Evolutionary conservation across 139 green algal genomes (phyloP).

Genomic region (Chlamydomonas sphaeroides): DNA sequence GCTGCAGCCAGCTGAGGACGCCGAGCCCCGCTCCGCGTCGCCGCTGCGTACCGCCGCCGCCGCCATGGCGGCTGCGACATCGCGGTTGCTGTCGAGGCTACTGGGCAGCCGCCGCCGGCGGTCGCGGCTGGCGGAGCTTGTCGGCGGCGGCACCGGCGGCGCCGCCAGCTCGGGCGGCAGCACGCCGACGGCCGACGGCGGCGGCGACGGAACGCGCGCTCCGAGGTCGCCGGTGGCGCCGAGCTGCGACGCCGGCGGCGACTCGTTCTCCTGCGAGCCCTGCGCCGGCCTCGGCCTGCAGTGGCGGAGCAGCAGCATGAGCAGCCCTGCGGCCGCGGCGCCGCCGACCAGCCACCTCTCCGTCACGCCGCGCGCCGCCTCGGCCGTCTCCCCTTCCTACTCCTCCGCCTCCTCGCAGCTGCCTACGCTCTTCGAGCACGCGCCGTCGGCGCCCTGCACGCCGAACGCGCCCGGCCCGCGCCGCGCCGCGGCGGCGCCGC

Average conservation of each 20-base stretch:
- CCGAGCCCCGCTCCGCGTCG: not conserved
- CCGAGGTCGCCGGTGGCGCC: too few species aligned
- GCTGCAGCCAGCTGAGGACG: too few species aligned
- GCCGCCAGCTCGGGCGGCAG: too few species aligned
- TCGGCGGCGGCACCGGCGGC: not conserved
- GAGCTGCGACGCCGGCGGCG: too few species aligned
- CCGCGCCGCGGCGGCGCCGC: too few species aligned
- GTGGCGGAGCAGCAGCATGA: too few species aligned
- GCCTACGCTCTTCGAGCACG: not conserved
- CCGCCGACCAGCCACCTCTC: too few species aligned
- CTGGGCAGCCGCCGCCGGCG: not conserved
- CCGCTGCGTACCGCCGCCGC: not conserved
- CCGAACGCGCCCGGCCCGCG: not conserved
- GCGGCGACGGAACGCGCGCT: too few species aligned
- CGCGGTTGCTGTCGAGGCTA: not conserved
- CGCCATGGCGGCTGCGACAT: not conserved
- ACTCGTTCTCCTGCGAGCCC: too few species aligned
- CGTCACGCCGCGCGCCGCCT: not conserved
- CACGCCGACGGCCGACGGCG: too few species aligned
- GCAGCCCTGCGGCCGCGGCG: too few species aligned
- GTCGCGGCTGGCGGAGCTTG: not conserved
- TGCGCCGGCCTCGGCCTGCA: too few species aligned
- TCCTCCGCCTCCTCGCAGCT: not conserved
- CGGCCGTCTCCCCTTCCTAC: not conserved
- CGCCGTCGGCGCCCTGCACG: not conserved